phyloP scores from a whole-genome alignment of 352 stramenopile species.

The Phytophthora cajani region DNA sequence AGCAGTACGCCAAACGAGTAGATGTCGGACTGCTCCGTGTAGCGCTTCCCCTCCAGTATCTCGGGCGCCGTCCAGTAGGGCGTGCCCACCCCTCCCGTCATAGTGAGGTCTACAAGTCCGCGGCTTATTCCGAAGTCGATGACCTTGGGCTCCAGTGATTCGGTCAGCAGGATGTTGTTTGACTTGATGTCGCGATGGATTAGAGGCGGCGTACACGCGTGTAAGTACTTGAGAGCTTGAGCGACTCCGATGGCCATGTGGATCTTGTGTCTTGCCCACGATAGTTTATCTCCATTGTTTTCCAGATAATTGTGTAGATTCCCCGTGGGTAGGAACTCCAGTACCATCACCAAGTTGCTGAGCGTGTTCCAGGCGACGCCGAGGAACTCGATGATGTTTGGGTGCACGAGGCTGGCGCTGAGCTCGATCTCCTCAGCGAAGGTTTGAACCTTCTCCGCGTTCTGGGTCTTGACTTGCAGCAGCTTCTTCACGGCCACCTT shows the following conservation, averaged over 20 bases:
- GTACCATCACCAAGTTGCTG: slow-evolving; percentile 39
- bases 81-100: slow-evolving; percentile 81
- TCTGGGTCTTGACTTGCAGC: slow-evolving; percentile 33
- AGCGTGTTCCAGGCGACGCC: slow-evolving; percentile 59
- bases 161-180: slow-evolving; percentile 79
- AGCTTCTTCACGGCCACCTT: slow-evolving; percentile 53
- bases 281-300: slow-evolving; percentile 28
- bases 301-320: slow-evolving; percentile 32
- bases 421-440: slow-evolving; percentile 69
- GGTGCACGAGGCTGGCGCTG: slow-evolving; percentile 52
- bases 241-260: slow-evolving; percentile 53
- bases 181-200: slow-evolving; percentile 46
- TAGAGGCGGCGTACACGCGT: slow-evolving; percentile 26
- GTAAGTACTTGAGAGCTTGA: slow-evolving; percentile 41
- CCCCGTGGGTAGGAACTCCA: slow-evolving; percentile 37
- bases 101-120: slow-evolving; percentile 13
- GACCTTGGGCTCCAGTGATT: slow-evolving; percentile 64
- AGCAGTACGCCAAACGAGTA: slow-evolving; percentile 77
- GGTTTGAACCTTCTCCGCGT: slow-evolving; percentile 35
- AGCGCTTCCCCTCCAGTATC: slow-evolving; percentile 58
- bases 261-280: slow-evolving; percentile 48
- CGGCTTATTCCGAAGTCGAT: slow-evolving; percentile 85
- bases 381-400: slow-evolving; percentile 55
- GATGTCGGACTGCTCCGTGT: slow-evolving; percentile 65
- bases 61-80: slow-evolving; percentile 85